Percentiles rank a stretch among this genome's conserved stretches.
Evolutionary conservation across 108 stramenopile genomes (phyloP).

Genomic region (Fistulifera solaris): DNA sequence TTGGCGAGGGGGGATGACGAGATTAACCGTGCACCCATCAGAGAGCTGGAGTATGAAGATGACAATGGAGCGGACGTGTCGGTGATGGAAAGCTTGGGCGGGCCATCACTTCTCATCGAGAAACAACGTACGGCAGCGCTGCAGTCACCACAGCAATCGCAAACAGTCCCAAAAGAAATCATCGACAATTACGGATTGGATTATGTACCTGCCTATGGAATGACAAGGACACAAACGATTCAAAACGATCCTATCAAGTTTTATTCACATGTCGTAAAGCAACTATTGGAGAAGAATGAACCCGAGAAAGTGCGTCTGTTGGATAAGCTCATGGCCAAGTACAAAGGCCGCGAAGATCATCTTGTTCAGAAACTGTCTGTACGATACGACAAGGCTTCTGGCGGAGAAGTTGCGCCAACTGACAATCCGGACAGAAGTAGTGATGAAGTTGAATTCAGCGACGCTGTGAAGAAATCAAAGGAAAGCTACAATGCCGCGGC

Average conservation of each 20-base stretch:
- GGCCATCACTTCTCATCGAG: conserved; percentile 74
- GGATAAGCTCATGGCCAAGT: conserved; percentile 79
- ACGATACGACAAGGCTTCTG: conserved; percentile 41
- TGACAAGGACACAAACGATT: conserved; percentile 60
- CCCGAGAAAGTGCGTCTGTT: conserved; percentile 79
- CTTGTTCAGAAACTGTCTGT: conserved; percentile 74
- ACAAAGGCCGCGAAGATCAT: conserved; percentile 76
- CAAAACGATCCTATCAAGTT: conserved; percentile 64
- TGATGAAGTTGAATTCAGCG: too few species aligned
- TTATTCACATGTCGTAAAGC: conserved; percentile 67
- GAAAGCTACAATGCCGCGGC: conserved; percentile 27
- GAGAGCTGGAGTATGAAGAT: conserved; percentile 74
- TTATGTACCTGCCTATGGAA: conserved; percentile 52
- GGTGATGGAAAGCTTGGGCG: conserved; percentile 84
- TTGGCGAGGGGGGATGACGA: conserved; percentile 15
- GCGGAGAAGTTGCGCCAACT: background rate
- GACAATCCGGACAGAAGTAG: conserved; percentile 2
- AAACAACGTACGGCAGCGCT: conserved; percentile 42
- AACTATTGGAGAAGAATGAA: conserved; percentile 64
- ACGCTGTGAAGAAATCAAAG: conserved; percentile 47
- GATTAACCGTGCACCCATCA: conserved; percentile 42
- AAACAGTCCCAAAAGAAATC: conserved; percentile 43
- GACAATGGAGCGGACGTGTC: conserved; percentile 78
- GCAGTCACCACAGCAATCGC: conserved; percentile 15
- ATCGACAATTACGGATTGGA: conserved; percentile 55